Base-by-base conservation (phyloP, 257 asterid genomes). In the Solanum lycopersicoides region DNA sequence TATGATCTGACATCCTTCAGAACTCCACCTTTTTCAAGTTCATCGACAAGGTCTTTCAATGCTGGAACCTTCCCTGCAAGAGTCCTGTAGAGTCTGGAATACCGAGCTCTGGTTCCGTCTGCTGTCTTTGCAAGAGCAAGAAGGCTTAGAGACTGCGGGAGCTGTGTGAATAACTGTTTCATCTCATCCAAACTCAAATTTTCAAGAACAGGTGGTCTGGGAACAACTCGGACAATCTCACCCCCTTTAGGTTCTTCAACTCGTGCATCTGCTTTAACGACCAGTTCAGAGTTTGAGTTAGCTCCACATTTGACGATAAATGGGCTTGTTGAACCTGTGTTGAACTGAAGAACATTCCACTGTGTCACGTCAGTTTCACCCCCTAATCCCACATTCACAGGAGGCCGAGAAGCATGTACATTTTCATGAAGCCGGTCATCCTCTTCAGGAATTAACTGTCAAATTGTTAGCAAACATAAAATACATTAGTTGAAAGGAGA, bases 61-160 rank as follows among this genome's bases (percentile, higher is more conserved):
- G 98, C 99, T 25, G 99, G 99, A 88, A 97, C 98, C 93, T 96
- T 97, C 98, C 94, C 94, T 87, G 99, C 98, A 83, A 97, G 91
- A 84, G 99, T 97, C 90, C 99, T 91, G 91, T 94, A 97, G 91
- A 97, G 86, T 91, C 99, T 93, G 11, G 98, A 96, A 90, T 94
- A 97, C n/a, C 99, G 91, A 85, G 99, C 99, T n/a, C 98, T 92
- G 68, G 99, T 97, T 75, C 99, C 99, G 32, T 97, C 98, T 11
- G 95, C 99, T 12, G 99, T 97, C 90, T 98, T 89, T 47, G 99
- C 99, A 68, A 96, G 94, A 50, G 99, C 95, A 47, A 97, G 99
- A 88, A 95, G 83, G 89, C 98, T 95, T 50, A 97, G 90, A 87
- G 99, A 93, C 91, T 96, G 98, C 0, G 99, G 99, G 25, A 97